Base-by-base conservation (phyloP, 2,329 filamentous ascomycete genomes). In the Chrysoporthe cubensis region DNA sequence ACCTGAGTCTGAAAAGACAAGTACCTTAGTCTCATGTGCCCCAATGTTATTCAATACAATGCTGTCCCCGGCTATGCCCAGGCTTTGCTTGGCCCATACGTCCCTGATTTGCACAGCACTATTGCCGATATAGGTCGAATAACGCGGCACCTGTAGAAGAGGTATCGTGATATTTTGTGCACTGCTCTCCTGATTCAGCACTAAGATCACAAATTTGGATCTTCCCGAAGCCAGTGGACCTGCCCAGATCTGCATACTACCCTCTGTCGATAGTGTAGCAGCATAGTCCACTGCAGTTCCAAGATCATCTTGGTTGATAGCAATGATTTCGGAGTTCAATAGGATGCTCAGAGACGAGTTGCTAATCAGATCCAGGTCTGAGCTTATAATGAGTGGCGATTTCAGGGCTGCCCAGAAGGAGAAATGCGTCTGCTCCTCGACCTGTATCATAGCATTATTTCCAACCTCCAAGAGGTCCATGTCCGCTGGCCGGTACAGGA, bases 401-500 rank as follows among this genome's bases (percentile, higher is more conserved):
- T 52, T 46, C 7, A 67, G 48, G 59, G 62, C 62, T 18, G 48
- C 43, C 65, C 65, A 67, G 26, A 67, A 37, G 37, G 40, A 48
- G 18, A 67, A 64, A 7, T 67, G 65, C 11, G 65, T 57, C 3
- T 60, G 60, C 13, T 67, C 63, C 37, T 67, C 65, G 32, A 67
- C 52, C 7, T 40, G 58, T n/a, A 26, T 43, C 16, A 60, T 46
- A 21, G 54, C 66, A 26, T 68, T 56, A 11, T 65, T 62, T 3
- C 66, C 66, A 21, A 68, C 54, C 0, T 65, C 59, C 2, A 68
- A 61, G 44, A 68, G 54, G 43, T 68, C 66, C 18, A 78, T 67
- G 58, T 82, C 80, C 57, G 85, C 69, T 6, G 80, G 3, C 6
- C 26, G 26, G 26, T 26, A 26, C 26, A 26, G 26, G 26, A 26